Conservation (phyloP, 2,329 filamentous ascomycete species). For the Xylariaceae sp. region DNA sequence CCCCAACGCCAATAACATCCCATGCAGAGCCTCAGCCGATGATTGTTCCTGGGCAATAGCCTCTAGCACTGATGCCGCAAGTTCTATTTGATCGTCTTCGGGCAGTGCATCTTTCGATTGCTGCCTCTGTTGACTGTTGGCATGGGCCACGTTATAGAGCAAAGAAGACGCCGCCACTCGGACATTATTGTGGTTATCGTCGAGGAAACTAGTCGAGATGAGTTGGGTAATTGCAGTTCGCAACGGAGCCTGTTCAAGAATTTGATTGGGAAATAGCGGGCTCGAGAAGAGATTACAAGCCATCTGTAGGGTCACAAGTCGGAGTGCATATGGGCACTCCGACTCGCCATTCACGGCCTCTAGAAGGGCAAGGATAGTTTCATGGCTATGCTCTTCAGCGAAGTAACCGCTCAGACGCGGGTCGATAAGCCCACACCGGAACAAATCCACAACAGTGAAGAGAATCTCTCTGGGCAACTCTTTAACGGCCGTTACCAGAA, state of each 20-base stretch:
- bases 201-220: conserved; percentile 78
- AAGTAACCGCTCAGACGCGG: conserved; percentile 81
- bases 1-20: conserved; percentile 77
- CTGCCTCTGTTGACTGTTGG: conserved; percentile 70
- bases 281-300: conserved; percentile 85
- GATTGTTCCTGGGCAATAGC: conserved; percentile 64
- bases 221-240: conserved; percentile 68
- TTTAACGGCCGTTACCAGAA: conserved; percentile 61
- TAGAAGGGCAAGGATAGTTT: conserved; percentile 67
- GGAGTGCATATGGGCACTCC: conserved; percentile 77
- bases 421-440: conserved; percentile 79
- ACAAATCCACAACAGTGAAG: conserved; percentile 85
- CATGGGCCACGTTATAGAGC: conserved; percentile 79
- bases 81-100: conserved; percentile 77
- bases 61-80: conserved; percentile 81
- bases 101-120: conserved; percentile 65
- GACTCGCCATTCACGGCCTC: conserved; percentile 61
- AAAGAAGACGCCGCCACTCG: conserved; percentile 83
- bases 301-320: conserved; percentile 82
- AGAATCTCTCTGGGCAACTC: conserved; percentile 67
- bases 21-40: conserved; percentile 75
- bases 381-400: conserved; percentile 73
- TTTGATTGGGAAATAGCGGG: conserved; percentile 69
- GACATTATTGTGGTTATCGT: conserved; percentile 74
- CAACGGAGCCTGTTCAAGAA: conserved; percentile 59